phyloP scores from a whole-genome alignment of 306 rosid genomes.

The Vigna unguiculata region DNA sequence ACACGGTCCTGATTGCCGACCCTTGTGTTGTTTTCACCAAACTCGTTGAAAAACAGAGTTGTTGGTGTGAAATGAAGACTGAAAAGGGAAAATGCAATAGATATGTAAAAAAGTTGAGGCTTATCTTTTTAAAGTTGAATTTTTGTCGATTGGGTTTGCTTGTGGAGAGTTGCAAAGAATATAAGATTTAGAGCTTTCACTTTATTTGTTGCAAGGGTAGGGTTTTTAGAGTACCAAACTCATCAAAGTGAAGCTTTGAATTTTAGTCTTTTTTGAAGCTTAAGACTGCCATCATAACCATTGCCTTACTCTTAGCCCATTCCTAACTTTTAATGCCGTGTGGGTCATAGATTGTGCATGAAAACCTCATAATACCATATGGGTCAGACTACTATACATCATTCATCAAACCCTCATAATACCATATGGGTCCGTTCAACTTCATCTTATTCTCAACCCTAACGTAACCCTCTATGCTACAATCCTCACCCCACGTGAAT shows the following conservation, averaged over 20 bases:
- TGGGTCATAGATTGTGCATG: slow-evolving; percentile 59
- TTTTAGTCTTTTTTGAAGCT: slow-evolving; percentile 53
- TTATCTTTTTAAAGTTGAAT: slow-evolving; percentile 67
- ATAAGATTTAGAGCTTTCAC: slow-evolving; percentile 67
- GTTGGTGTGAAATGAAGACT: slow-evolving; percentile 60
- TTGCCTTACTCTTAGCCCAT: slow-evolving; percentile 55
- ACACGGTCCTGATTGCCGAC: slow-evolving; percentile 1
- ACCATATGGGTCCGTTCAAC: slow-evolving; percentile 38
- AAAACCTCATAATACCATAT: slow-evolving; percentile 51
- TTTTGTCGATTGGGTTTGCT: slow-evolving; percentile 84
- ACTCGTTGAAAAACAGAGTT: slow-evolving; percentile 47
- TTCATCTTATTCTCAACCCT: slow-evolving; percentile 39
- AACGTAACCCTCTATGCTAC: background rate
- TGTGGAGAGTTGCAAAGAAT: slow-evolving; percentile 91
- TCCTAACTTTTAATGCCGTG: slow-evolving; percentile 56
- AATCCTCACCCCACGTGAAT: slow-evolving; percentile 23
- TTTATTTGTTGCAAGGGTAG: slow-evolving; percentile 66
- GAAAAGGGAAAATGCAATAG: slow-evolving; percentile 48
- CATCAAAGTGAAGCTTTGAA: slow-evolving; percentile 62
- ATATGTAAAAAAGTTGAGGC: slow-evolving; percentile 48
- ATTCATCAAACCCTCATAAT: slow-evolving; percentile 37
- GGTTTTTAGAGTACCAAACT: slow-evolving; percentile 45
- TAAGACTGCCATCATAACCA: slow-evolving; percentile 67
- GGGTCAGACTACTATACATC: slow-evolving; percentile 53
- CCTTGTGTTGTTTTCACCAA: slow-evolving; percentile 42